Evolutionary conservation across 2,329 filamentous ascomycete genomes (phyloP).

Genomic region (Diaporthe destruens): DNA sequence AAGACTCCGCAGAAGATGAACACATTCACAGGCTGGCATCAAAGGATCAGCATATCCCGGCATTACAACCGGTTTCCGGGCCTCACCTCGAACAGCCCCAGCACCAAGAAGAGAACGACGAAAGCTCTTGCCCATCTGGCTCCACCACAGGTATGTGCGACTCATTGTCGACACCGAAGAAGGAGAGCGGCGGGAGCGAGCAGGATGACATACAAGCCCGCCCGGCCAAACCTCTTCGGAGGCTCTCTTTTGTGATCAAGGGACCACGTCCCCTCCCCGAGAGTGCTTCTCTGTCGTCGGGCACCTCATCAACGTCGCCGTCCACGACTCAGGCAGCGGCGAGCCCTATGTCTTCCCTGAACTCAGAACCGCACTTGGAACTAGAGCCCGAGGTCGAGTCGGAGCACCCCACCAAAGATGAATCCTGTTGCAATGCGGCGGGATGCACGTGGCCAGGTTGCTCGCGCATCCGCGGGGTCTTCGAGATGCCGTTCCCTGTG

Average conservation of each 20-base stretch:
- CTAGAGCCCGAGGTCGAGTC: not conserved
- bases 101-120: not conserved
- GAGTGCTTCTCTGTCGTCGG: not conserved
- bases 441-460: constrained; percentile 1
- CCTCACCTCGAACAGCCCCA: not conserved
- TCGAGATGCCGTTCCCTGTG: not conserved
- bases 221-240: too few relatives aligned
- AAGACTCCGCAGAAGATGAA: not conserved
- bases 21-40: not conserved
- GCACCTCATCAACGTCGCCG: not conserved
- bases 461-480: constrained; percentile 11
- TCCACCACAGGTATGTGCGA: not conserved
- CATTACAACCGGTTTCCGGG: not conserved
- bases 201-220: too few relatives aligned
- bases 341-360: not conserved
- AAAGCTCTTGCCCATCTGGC: not conserved
- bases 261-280: not conserved
- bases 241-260: not conserved
- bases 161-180: not conserved
- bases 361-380: not conserved
- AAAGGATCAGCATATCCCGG: too few relatives aligned
- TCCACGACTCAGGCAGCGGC: not conserved
- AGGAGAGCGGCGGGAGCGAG: not conserved
- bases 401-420: not conserved
- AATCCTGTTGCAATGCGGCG: not conserved